Evolutionary conservation across 257 asterid genomes (phyloP).

Genomic region (Primulina eburnea): DNA sequence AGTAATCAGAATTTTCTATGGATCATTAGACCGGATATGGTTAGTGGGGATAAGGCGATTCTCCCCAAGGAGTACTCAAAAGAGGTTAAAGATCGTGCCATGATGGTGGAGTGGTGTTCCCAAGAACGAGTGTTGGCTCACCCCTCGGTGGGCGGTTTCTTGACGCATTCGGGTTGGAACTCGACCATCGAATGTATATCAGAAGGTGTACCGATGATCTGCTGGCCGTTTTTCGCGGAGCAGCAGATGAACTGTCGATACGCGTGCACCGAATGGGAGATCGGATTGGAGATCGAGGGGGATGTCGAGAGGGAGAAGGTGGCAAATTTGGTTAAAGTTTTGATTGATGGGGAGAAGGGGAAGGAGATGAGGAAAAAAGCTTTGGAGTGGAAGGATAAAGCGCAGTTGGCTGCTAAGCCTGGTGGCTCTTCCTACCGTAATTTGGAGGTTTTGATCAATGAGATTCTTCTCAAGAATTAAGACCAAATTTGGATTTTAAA

Average conservation of each 20-base stretch:
- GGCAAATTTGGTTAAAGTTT: conserved; percentile 42
- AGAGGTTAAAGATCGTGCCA: conserved; percentile 43
- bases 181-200: conserved; percentile 56
- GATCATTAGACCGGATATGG: conserved; percentile 63
- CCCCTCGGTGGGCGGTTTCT: conserved; percentile 46
- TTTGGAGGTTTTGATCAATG: conserved; percentile 42
- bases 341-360: conserved; percentile 67
- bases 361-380: conserved; percentile 50
- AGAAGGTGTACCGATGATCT: conserved; percentile 59
- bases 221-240: conserved; percentile 77
- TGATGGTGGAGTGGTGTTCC: conserved; percentile 63
- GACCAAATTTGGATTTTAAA: not conserved
- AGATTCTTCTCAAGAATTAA: conserved; percentile 37
- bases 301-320: conserved; percentile 48
- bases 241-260: conserved; percentile 62
- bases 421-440: conserved; percentile 43
- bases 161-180: conserved; percentile 72
- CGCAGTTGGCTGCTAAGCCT: conserved; percentile 31
- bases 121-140: conserved; percentile 57
- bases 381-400: conserved; percentile 46
- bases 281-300: conserved; percentile 56
- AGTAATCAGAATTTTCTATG: conserved; percentile 48
- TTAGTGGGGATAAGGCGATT: conserved; percentile 39
- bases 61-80: conserved; percentile 41
- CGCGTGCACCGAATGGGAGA: conserved; percentile 44